These are phyloP conservation scores for Penicillium alfredii DNA, from an alignment of 495 filamentous ascomycete species.

Conservation along the genomic window DNA sequence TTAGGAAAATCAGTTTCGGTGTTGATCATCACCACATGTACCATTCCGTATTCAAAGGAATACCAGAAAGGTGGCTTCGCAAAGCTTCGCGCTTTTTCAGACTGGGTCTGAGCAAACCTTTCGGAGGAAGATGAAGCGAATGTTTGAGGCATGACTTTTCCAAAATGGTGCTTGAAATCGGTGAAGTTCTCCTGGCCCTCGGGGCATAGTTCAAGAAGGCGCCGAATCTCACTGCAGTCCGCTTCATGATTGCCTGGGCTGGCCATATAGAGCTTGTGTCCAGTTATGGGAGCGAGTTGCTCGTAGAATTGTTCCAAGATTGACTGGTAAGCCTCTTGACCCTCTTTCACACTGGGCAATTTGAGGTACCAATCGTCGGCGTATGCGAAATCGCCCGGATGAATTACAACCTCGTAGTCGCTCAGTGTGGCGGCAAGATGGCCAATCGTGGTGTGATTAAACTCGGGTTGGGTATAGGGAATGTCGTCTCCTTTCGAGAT, in stretches of 20 bases:
- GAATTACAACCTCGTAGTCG: slow-evolving; percentile 55
- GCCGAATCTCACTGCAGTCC: slow-evolving; percentile 21
- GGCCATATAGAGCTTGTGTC: slow-evolving; percentile 37
- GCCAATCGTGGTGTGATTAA: slow-evolving; percentile 57
- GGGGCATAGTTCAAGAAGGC: not conserved
- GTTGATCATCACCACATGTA: slow-evolving; percentile 44
- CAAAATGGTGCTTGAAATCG: slow-evolving; percentile 1
- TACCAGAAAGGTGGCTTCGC: slow-evolving; percentile 53
- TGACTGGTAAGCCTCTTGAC: slow-evolving; percentile 30
- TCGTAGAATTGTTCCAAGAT: slow-evolving; percentile 41
- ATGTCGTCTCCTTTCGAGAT: slow-evolving; percentile 50
- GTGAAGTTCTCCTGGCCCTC: slow-evolving; percentile 4
- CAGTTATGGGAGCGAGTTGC: slow-evolving; percentile 27
- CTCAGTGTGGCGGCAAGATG: slow-evolving; percentile 49
- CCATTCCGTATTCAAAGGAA: slow-evolving; percentile 51
- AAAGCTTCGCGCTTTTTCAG: slow-evolving; percentile 25
- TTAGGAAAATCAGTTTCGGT: slow-evolving; percentile 43
- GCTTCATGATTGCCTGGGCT: slow-evolving; percentile 41
- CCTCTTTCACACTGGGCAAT: slow-evolving; percentile 24
- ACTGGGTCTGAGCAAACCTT: slow-evolving; percentile 46
- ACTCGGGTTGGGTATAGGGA: slow-evolving; percentile 45
- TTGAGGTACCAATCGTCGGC: slow-evolving; percentile 41
- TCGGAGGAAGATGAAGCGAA: slow-evolving; percentile 48
- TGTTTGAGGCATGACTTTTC: slow-evolving; percentile 26
- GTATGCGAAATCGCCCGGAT: slow-evolving; percentile 46